Evolutionary conservation across 202 grass and related monocot genomes (phyloP).

Genomic region (Digitaria exilis): DNA sequence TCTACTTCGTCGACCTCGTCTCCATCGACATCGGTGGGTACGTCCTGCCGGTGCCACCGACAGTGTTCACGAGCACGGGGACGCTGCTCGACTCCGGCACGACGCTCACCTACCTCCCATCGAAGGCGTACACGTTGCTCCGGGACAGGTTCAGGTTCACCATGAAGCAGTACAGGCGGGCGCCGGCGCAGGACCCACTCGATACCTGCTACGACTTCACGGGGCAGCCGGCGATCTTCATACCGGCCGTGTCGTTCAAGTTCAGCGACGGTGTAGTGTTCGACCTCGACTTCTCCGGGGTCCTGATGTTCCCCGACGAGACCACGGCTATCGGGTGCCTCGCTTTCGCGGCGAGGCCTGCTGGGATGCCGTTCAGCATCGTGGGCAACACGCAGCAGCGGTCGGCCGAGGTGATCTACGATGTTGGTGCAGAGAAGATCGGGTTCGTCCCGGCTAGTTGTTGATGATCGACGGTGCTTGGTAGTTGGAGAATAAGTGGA

Average conservation of each 20-base stretch:
- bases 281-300: slow-evolving; percentile 27
- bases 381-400: slow-evolving; percentile 60
- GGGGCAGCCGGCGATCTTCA: neutral
- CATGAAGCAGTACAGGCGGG: slow-evolving; percentile 40
- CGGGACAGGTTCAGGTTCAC: slow-evolving; percentile 41
- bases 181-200: neutral
- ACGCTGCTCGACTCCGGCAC: slow-evolving; percentile 68
- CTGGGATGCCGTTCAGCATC: neutral
- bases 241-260: slow-evolving; percentile 35
- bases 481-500: neutral
- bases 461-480: neutral
- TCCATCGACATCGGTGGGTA: slow-evolving; percentile 52
- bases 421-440: slow-evolving; percentile 39
- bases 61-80: slow-evolving; percentile 39
- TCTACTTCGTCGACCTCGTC: slow-evolving; percentile 54
- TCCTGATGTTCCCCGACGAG: slow-evolving; percentile 14
- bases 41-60: slow-evolving; percentile 28
- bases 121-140: slow-evolving; percentile 35
- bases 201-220: slow-evolving; percentile 63
- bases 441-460: slow-evolving; percentile 34
- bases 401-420: slow-evolving; percentile 47
- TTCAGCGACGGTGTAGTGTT: slow-evolving; percentile 44
- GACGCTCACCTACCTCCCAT: slow-evolving; percentile 38
- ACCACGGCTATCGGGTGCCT: slow-evolving; percentile 31
- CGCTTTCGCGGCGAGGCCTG: neutral